Percentiles rank a stretch among this genome's conserved stretches.
These are phyloP conservation scores for Taphrina communis DNA, from an alignment of 1,139 yeast species.

Conservation along the genomic window DNA sequence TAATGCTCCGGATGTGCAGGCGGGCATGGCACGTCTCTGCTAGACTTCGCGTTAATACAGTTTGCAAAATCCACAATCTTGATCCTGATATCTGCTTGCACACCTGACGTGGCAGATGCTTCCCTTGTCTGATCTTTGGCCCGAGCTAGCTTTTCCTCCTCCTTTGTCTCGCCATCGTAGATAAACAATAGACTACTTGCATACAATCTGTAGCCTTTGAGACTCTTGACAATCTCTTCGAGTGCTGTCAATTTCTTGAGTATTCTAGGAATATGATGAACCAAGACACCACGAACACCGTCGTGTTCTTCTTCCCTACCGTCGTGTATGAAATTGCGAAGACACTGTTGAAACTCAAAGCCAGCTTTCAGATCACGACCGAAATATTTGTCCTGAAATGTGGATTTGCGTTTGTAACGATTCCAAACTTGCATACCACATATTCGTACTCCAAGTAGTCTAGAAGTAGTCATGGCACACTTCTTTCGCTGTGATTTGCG, in stretches of 20 bases:
- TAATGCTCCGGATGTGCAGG: constrained; percentile 69
- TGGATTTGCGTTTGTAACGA: constrained; percentile 56
- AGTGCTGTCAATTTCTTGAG: constrained; percentile 66
- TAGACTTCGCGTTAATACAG: constrained; percentile 75
- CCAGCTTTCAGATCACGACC: constrained; percentile 84
- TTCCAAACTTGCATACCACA: constrained; percentile 96
- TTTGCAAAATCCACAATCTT: constrained; percentile 95
- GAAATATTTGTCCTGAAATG: constrained; percentile 85
- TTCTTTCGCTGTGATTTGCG: constrained; percentile 80
- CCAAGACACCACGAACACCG: constrained; percentile 49
- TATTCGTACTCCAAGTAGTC: constrained; percentile 82
- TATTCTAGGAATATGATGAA: constrained; percentile 71
- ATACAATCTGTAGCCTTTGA: constrained; percentile 85
- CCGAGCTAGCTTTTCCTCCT: constrained; percentile 37
- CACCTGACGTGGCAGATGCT: constrained; percentile 26
- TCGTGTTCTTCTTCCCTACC: constrained; percentile 64
- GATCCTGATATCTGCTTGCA: constrained; percentile 56
- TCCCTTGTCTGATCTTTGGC: constrained; percentile 9
- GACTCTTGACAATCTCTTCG: constrained; percentile 59
- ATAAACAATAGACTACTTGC: constrained; percentile 87
- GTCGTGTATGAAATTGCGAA: constrained; percentile 79
- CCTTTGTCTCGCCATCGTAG: constrained; percentile 71
- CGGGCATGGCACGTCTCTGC: constrained; percentile 56
- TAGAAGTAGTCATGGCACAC: constrained; percentile 80
- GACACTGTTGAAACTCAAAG: constrained; percentile 71